Evolutionary conservation across 2,329 filamentous ascomycete genomes (phyloP).

Genomic region (Trichoderma semiorbis): DNA sequence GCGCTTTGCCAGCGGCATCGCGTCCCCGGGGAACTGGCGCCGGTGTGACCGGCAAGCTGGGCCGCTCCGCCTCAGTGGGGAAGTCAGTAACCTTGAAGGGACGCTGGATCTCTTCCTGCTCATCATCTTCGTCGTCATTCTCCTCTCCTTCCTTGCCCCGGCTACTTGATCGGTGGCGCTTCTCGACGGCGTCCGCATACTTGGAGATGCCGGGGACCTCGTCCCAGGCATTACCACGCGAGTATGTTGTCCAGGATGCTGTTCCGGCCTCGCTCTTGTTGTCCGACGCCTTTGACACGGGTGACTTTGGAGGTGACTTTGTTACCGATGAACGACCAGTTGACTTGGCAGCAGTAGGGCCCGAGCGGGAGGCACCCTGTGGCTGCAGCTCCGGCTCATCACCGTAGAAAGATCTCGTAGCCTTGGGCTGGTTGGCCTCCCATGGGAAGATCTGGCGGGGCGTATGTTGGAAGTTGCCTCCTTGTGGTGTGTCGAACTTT

Average conservation of each 20-base stretch:
- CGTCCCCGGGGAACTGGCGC: constrained; percentile 66
- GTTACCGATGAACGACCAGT: constrained; percentile 25
- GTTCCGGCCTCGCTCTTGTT: constrained; percentile 41
- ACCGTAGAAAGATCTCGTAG: constrained; percentile 58
- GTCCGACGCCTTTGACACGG: constrained; percentile 8
- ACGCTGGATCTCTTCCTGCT: constrained; percentile 25
- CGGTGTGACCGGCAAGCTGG: constrained; percentile 86
- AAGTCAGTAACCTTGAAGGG: constrained; percentile 79
- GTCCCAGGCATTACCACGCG: constrained; percentile 89
- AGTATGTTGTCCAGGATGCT: constrained; percentile 67
- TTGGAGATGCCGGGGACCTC: constrained; percentile 81
- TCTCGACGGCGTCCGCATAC: constrained; percentile 77
- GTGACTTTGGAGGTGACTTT: constrained; percentile 28
- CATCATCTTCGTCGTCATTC: constrained; percentile 5
- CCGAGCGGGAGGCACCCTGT: neutral
- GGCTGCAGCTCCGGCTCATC: constrained; percentile 5
- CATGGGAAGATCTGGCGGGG: constrained; percentile 86
- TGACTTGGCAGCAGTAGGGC: constrained; percentile 1
- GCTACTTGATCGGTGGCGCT: constrained; percentile 46
- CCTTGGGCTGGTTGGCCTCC: constrained; percentile 66
- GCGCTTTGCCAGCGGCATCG: constrained; percentile 53
- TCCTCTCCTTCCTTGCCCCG: constrained; percentile 16
- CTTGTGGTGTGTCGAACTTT: constrained; percentile 73
- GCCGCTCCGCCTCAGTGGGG: constrained; percentile 74
- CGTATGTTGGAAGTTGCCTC: constrained; percentile 67